phyloP scores from a whole-genome alignment of 228 moss, liverwort and hornwort genomes.

The Sphagnum fallax region DNA sequence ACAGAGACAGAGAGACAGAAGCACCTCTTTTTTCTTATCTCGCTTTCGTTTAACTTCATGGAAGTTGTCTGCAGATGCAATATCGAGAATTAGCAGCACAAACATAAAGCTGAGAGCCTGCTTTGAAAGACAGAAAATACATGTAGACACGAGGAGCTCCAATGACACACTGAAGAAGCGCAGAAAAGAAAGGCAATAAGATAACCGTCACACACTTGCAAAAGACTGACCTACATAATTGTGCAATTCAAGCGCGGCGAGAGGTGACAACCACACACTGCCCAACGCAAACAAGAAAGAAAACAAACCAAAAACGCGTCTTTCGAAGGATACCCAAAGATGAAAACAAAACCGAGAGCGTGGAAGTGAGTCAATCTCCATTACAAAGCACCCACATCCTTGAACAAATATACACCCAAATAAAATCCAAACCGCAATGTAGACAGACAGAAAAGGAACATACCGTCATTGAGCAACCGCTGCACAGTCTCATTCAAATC shows the following conservation, averaged over 20 bases:
- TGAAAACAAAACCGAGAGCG: too few species aligned
- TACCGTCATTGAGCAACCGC: slow-evolving; percentile 54
- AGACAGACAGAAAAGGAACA: neutral
- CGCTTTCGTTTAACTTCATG: slow-evolving; percentile 52
- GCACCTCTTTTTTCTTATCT: slow-evolving; percentile 47
- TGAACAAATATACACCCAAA: too few species aligned
- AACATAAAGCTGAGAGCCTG: neutral
- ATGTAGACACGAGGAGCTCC: slow-evolving; percentile 45
- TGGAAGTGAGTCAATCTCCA: too few species aligned
- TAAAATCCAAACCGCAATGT: neutral
- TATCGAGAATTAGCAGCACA: neutral
- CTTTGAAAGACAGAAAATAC: slow-evolving; percentile 2
- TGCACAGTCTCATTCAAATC: slow-evolving; percentile 58
- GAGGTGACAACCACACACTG: too few species aligned
- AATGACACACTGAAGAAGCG: slow-evolving; percentile 33
- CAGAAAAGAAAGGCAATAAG: too few species aligned
- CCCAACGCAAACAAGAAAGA: too few species aligned
- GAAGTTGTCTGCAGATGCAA: slow-evolving; percentile 39
- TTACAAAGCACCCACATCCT: too few species aligned
- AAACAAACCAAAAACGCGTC: too few species aligned
- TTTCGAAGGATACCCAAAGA: too few species aligned
- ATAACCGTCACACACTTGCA: neutral
- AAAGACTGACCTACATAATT: too few species aligned
- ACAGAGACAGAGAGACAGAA: too few species aligned
- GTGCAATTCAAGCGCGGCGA: too few species aligned